A percentile compares a stretch with the other conserved stretches of the same genome.
Evolutionary conservation across 495 filamentous ascomycete species (phyloP).

Genomic region (Penicillium nucicola): DNA sequence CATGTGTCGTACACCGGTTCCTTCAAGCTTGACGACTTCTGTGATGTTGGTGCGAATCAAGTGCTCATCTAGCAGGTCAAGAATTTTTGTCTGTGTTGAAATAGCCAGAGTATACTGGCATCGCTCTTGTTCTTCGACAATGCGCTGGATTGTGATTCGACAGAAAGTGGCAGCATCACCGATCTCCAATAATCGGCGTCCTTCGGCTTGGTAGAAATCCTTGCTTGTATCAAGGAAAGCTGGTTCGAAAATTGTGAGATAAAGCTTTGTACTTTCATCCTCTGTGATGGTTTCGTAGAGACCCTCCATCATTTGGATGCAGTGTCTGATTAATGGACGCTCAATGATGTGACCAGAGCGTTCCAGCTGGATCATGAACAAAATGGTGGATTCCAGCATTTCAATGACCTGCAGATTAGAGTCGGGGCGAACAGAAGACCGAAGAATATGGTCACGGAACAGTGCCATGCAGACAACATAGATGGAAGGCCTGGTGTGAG

Average conservation of each 20-base stretch:
- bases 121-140: slow-evolving; percentile 76
- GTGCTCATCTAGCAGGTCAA: slow-evolving; percentile 72
- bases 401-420: slow-evolving; percentile 53
- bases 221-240: slow-evolving; percentile 68
- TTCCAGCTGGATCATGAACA: slow-evolving; percentile 92
- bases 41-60: slow-evolving; percentile 71
- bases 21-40: slow-evolving; percentile 80
- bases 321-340: slow-evolving; percentile 74
- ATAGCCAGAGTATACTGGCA: slow-evolving; percentile 74
- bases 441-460: slow-evolving; percentile 80
- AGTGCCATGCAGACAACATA: slow-evolving; percentile 80
- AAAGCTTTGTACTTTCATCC: slow-evolving; percentile 69
- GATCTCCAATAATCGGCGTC: slow-evolving; percentile 66
- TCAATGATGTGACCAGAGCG: slow-evolving; percentile 88
- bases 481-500: slow-evolving; percentile 71
- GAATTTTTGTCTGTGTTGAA: slow-evolving; percentile 69
- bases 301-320: slow-evolving; percentile 85
- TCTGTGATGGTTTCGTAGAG: slow-evolving; percentile 80
- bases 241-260: slow-evolving; percentile 78
- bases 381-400: slow-evolving; percentile 73
- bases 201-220: slow-evolving; percentile 75
- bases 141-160: slow-evolving; percentile 66
- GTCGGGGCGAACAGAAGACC: slow-evolving; percentile 44
- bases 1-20: slow-evolving; percentile 83
- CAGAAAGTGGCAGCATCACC: slow-evolving; percentile 83